Percentiles rank a stretch among this genome's conserved stretches.
Evolutionary conservation across 257 asterid species (phyloP).

Genomic region (Petrea volubilis): DNA sequence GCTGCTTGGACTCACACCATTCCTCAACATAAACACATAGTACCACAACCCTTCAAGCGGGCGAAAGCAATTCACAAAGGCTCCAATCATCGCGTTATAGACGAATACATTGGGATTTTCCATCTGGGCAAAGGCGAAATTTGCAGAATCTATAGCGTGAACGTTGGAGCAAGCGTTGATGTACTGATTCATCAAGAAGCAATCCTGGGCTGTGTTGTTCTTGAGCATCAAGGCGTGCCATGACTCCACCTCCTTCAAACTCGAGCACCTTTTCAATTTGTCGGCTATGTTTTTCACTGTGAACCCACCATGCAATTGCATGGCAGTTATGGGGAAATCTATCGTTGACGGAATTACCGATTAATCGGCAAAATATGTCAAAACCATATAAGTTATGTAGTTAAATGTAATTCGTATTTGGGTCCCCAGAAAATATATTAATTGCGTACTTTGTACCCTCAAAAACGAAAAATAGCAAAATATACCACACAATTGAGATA

Average conservation of each 20-base stretch:
- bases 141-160: slow-evolving; percentile 41
- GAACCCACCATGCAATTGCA: slow-evolving; percentile 35
- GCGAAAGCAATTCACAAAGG: slow-evolving; percentile 44
- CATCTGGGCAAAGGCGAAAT: slow-evolving; percentile 45
- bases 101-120: slow-evolving; percentile 57
- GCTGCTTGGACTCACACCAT: slow-evolving; percentile 50
- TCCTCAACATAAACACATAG: slow-evolving; percentile 53
- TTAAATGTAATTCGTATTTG: no score
- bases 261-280: slow-evolving; percentile 49
- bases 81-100: slow-evolving; percentile 58
- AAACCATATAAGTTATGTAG: background rate
- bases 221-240: slow-evolving; percentile 54
- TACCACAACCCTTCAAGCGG: slow-evolving; percentile 46
- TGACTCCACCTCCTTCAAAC: slow-evolving; percentile 54
- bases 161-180: slow-evolving; percentile 60
- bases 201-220: slow-evolving; percentile 52
- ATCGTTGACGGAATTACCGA: background rate
- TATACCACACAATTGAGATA: no score
- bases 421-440: no score
- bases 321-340: background rate
- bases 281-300: slow-evolving; percentile 30
- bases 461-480: no score
- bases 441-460: no score
- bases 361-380: background rate
- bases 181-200: slow-evolving; percentile 69